Evolutionary conservation across 306 rosid species (phyloP).

Genomic region (Malus sieversii): DNA sequence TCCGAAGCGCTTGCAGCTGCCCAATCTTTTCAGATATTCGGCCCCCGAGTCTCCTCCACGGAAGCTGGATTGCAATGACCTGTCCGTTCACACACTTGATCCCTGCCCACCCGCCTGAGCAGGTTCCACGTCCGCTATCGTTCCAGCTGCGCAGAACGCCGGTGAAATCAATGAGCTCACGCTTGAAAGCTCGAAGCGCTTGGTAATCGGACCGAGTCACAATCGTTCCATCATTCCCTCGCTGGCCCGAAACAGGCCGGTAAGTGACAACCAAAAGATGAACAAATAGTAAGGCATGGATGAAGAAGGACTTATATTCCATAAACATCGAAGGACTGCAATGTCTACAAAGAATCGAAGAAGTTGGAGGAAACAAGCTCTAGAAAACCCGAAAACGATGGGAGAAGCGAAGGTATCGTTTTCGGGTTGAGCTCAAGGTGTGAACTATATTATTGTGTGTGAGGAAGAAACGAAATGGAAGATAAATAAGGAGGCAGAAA

Average conservation of each 20-base stretch:
- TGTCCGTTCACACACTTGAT: constrained; percentile 85
- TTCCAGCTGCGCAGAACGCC: constrained; percentile 82
- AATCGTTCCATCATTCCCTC: constrained; percentile 49
- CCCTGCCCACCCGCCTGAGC: constrained; percentile 89
- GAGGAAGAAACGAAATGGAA: constrained; percentile 7
- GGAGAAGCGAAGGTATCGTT: neutral
- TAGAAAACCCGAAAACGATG: neutral
- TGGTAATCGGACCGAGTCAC: constrained; percentile 55
- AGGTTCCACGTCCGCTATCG: constrained; percentile 63
- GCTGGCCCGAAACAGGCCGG: constrained; percentile 34
- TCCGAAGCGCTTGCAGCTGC: constrained; percentile 64
- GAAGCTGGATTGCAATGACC: constrained; percentile 86
- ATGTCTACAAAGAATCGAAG: neutral
- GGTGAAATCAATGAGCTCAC: constrained; percentile 46
- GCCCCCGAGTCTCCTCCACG: constrained; percentile 85
- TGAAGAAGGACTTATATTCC: constrained; percentile 36
- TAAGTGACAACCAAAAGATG: constrained; percentile 17
- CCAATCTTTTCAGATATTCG: constrained; percentile 71
- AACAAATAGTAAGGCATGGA: constrained; percentile 23
- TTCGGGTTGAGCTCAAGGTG: neutral
- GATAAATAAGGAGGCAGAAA: constrained; percentile 5
- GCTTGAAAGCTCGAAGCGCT: constrained; percentile 60
- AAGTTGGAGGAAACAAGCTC: neutral
- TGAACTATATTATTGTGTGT: neutral
- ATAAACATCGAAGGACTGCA: constrained; percentile 20